Evolutionary conservation across 257 asterid genomes (phyloP).

Genomic region (Solanum rostratum): DNA sequence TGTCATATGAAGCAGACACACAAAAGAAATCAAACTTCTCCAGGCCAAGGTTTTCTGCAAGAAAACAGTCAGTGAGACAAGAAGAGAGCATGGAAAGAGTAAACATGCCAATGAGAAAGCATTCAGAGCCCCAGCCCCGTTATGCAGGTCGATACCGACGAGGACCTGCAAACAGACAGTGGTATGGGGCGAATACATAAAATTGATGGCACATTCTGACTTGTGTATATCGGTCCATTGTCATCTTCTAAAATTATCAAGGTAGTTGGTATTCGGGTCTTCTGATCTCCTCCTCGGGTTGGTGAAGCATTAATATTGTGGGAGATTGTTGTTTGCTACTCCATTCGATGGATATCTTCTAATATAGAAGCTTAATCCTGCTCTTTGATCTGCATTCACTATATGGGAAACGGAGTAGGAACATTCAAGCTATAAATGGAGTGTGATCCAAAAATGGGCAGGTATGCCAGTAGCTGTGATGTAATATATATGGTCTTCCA

Average conservation of each 20-base stretch:
- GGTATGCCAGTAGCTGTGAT: neutral
- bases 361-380: neutral
- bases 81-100: constrained; percentile 30
- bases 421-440: neutral
- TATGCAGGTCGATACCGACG: constrained; percentile 25
- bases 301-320: neutral
- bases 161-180: constrained; percentile 28
- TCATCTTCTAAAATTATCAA: neutral
- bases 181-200: constrained; percentile 6
- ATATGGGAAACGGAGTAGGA: neutral
- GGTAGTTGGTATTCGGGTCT: neutral
- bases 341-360: neutral
- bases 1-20: constrained; percentile 23
- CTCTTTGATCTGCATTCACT: neutral
- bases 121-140: constrained; percentile 26
- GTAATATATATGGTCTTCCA: neutral
- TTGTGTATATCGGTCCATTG: neutral
- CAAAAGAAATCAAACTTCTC: constrained; percentile 18
- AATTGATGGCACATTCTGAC: constrained; percentile 9
- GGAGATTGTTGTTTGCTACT: neutral
- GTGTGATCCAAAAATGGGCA: neutral
- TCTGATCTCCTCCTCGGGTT: neutral
- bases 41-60: constrained; percentile 14
- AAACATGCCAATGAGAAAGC: constrained; percentile 13
- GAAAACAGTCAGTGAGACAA: constrained; percentile 19